Base-by-base conservation (phyloP, 2,329 filamentous ascomycete species). In the Alternaria tenuissima region DNA sequence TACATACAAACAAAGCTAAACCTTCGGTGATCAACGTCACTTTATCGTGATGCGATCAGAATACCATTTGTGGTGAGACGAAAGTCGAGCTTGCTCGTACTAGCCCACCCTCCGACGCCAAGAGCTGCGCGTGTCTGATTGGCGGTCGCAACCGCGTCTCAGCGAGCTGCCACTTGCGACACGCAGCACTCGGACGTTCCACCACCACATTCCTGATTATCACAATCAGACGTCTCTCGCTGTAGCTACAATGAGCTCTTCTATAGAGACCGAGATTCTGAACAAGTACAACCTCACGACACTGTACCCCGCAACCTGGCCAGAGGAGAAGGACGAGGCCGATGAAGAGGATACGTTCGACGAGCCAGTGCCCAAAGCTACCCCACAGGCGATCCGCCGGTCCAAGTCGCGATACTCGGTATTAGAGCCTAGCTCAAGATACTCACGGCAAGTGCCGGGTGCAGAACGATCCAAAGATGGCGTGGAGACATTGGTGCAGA, bases 241-340 rank as follows among this genome's bases (percentile, higher is more conserved):
- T 55, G 18, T 44, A 57, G 53, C 63, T 55, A 62, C 62, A 48
- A 78, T 78, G 75, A 73, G 69, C 49, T 59, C 65, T 46, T 61
- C 65, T 22, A 71, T 72, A 34, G 91, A 95, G 73, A 87, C 89
- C 63, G 88, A 87, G 46, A 87, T 98, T 55, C 88, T 95, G 71
- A 93, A 93, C 70, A 93, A 96, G 81, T 98, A 98, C 82, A 91
- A 93, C 78, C 86, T 98, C 49, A 86, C 90, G 42, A 91, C 86
- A 14, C 84, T 91, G 20, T 94, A 88, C 77, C 94, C 94, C 2
- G 86, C 87, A 36, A 88, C 92, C 83, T 98, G 94, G 94, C 94
- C 94, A 0, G 83, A 88, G 49, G 91, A 96, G 71, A 89, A 93
- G 76, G 89, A 94, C 67, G 86, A 89, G 57, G 88, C 87, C 72